Percentiles rank a stretch among this genome's conserved stretches.
Conservation (phyloP, 768 basidiomycete genomes). For the Lyophyllum semitale region DNA sequence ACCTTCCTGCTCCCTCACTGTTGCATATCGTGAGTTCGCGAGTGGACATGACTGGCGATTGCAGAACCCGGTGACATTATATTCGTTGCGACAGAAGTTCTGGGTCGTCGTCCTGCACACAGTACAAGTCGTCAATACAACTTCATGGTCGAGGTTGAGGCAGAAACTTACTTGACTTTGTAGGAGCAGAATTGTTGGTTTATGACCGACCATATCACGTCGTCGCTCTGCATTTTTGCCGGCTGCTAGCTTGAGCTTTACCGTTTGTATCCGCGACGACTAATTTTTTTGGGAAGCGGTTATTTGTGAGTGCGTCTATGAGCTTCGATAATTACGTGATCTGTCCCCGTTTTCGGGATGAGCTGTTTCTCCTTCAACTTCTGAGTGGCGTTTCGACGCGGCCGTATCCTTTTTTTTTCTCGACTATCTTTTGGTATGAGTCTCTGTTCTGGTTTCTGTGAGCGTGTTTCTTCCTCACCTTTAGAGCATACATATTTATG, state of each 20-base stretch:
- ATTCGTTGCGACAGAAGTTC: slow-evolving; percentile 98
- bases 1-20: slow-evolving; percentile 97
- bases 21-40: slow-evolving; percentile 97
- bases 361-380: no score
- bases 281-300: slow-evolving; percentile 13
- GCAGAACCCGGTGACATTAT: slow-evolving; percentile 97
- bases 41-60: slow-evolving; percentile 94
- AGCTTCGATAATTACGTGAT: slow-evolving; percentile 3
- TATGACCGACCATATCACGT: slow-evolving; percentile 97
- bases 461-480: no score
- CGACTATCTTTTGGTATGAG: no score
- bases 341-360: no score
- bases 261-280: background rate
- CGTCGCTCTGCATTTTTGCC: slow-evolving; percentile 83
- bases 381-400: no score
- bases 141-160: background rate
- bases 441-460: no score
- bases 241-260: background rate
- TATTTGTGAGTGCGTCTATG: slow-evolving; percentile 14
- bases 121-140: slow-evolving; percentile 12
- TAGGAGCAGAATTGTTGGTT: slow-evolving; percentile 97
- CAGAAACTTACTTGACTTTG: slow-evolving; percentile 89
- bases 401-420: no score
- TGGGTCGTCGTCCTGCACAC: slow-evolving; percentile 81
- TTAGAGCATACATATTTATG: no score